These are phyloP conservation scores for Lonicera japonica DNA, from an alignment of 129 eudicot genomes.

Conservation along the genomic window DNA sequence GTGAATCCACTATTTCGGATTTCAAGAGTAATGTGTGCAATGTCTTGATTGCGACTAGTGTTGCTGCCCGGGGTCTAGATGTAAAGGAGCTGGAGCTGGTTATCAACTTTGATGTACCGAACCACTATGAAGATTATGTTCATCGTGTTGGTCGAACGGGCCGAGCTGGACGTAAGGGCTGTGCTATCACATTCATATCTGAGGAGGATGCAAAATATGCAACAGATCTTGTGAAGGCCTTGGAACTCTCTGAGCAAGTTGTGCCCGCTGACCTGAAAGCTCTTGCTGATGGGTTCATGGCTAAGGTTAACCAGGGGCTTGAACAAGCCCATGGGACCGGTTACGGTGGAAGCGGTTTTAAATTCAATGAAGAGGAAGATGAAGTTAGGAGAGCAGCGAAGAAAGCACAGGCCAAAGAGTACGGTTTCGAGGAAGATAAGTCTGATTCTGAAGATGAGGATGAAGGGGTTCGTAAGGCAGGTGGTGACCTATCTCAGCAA, in stretches of 20 bases:
- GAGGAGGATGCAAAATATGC: conserved; percentile 65
- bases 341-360: conserved; percentile 75
- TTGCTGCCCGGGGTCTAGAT: conserved; percentile 81
- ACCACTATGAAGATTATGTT: conserved; percentile 77
- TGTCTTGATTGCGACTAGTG: conserved; percentile 62
- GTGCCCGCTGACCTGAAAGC: conserved; percentile 71
- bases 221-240: conserved; percentile 71
- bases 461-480: conserved; percentile 62
- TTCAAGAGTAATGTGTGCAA: conserved; percentile 73
- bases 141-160: conserved; percentile 83
- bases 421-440: conserved; percentile 82
- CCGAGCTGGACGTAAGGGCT: conserved; percentile 71
- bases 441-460: conserved; percentile 90
- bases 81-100: conserved; percentile 80
- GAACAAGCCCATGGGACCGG: conserved; percentile 84
- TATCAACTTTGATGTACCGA: conserved; percentile 65
- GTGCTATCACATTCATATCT: conserved; percentile 58
- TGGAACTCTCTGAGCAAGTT: conserved; percentile 60
- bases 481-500: conserved; percentile 49
- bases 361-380: conserved; percentile 77
- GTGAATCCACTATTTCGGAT: conserved; percentile 74
- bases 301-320: conserved; percentile 69
- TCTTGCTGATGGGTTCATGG: conserved; percentile 71
- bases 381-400: conserved; percentile 78
- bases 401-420: conserved; percentile 92